Conservation (phyloP, 2,329 filamentous ascomycete genomes). For the Chaetomiaceae sp. region DNA sequence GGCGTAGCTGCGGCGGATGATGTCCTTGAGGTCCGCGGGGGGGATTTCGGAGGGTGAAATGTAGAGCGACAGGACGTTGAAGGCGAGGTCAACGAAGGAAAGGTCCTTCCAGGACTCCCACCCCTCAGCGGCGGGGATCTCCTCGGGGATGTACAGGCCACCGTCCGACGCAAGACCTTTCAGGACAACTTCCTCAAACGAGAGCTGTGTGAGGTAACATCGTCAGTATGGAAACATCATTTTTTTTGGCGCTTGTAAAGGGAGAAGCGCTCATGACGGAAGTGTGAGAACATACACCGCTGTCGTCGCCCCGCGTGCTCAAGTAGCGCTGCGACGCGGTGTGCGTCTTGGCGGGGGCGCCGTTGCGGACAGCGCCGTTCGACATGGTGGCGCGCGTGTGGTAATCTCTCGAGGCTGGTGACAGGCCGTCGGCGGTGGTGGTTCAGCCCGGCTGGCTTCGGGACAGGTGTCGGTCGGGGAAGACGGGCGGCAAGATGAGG, state of each 20-base stretch:
- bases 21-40: slow-evolving; percentile 67
- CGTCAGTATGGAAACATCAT: no score
- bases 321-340: slow-evolving; percentile 44
- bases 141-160: slow-evolving; percentile 82
- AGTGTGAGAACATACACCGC: slow-evolving; percentile 33
- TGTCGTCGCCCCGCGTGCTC: slow-evolving; percentile 46
- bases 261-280: no score
- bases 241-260: no score
- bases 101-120: slow-evolving; percentile 67
- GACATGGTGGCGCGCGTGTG: slow-evolving; percentile 32
- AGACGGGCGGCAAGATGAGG: slow-evolving; percentile 2
- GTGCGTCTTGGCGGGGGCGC: slow-evolving; percentile 32
- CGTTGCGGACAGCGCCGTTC: slow-evolving; percentile 34
- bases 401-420: background rate
- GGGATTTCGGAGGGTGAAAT: slow-evolving; percentile 82
- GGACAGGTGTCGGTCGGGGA: no score
- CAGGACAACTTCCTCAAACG: slow-evolving; percentile 85
- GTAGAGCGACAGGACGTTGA: slow-evolving; percentile 79
- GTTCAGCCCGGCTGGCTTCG: slow-evolving; percentile 5
- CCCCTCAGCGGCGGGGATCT: slow-evolving; percentile 53
- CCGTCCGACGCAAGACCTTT: slow-evolving; percentile 84
- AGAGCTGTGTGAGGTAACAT: no score
- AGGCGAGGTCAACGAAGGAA: slow-evolving; percentile 74
- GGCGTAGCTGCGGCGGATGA: slow-evolving; percentile 79
- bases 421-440: background rate